phyloP scores from a whole-genome alignment of 306 rosid species.

The Purshia tridentata region DNA sequence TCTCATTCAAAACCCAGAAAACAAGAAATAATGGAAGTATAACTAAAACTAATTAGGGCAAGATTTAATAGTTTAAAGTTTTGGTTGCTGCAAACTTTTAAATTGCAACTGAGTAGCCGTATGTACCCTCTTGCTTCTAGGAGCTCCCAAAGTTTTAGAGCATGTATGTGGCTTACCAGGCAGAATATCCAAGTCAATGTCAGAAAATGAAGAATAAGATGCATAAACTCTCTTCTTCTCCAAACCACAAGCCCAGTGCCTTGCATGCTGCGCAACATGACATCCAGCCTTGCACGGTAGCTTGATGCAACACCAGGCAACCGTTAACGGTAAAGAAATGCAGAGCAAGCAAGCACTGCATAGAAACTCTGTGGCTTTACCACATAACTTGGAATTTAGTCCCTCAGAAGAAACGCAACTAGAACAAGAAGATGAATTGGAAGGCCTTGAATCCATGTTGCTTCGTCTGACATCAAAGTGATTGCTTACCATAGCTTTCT shows the following conservation, averaged over 20 bases:
- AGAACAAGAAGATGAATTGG: conserved; percentile 12
- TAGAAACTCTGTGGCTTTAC: conserved; percentile 32
- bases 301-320: conserved; percentile 50
- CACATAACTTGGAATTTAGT: conserved; percentile 29
- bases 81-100: not conserved
- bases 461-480: not conserved
- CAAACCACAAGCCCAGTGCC: conserved; percentile 38
- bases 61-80: not conserved
- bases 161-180: conserved; percentile 14
- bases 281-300: conserved; percentile 50
- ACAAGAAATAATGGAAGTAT: not conserved
- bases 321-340: conserved; percentile 49
- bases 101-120: not conserved
- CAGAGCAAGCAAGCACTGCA: conserved; percentile 56
- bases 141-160: conserved; percentile 8
- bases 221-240: conserved; percentile 31
- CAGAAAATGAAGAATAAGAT: conserved; percentile 68
- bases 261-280: conserved; percentile 30
- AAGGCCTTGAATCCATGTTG: conserved; percentile 11
- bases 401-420: conserved; percentile 12
- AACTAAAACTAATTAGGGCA: no score
- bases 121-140: no score
- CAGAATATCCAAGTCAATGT: conserved; percentile 41
- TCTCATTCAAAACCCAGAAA: not conserved
- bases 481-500: not conserved